Evolutionary conservation across 805 yeast genomes (phyloP), one percentile per base, ranked within the genome.

Genomic region (Saturnispora mendoncae): DNA sequence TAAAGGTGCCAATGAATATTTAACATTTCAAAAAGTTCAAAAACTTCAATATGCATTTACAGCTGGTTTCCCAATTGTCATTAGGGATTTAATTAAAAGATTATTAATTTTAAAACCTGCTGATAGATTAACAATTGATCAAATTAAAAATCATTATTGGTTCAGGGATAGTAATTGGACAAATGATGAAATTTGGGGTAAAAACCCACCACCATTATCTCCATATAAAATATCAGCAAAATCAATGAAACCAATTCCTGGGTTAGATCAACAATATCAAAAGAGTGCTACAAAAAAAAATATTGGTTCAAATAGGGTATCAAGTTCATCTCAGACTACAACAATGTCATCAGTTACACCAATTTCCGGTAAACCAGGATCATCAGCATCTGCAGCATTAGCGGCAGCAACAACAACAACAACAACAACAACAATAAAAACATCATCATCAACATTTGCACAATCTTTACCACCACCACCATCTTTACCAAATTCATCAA

Each of bases 1-100:
- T 58, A 83, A 82, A 54, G 94, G 88, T 2, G 71, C 86, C 0
- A 84, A 83, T 55, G 94, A 84, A 54, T 84, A 83, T 53, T 61
- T 80, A 43, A 84, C 90, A 0, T 84, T 84, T 56, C 94, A 84
- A 55, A 84, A 84, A 54, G 81, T 84, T 44, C 76, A 84, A 51
- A 83, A 84, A 56, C 66, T 80, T 37, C 90, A 84, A 53, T 84
- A 71, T 60, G 92, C 94, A 2, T 84, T 80, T 53, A 78, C 86
- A 42, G 92, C 94, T 3, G 92, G 92, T 0, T 84, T 84, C 52
- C 94, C 94, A 5, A 68, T 74, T 58, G 65, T 80, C 12, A 54
- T 81, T 3, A 66, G 94, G 51, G 94, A 84, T 60, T 67, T 84
- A 50, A 77, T 84, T 32, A 82, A 82, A 55, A 72, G 76, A 48